Percentiles rank a stretch among this genome's conserved stretches.
phyloP scores from a whole-genome alignment of 2,329 filamentous ascomycete genomes.

The Trichophyton schoenleinii region DNA sequence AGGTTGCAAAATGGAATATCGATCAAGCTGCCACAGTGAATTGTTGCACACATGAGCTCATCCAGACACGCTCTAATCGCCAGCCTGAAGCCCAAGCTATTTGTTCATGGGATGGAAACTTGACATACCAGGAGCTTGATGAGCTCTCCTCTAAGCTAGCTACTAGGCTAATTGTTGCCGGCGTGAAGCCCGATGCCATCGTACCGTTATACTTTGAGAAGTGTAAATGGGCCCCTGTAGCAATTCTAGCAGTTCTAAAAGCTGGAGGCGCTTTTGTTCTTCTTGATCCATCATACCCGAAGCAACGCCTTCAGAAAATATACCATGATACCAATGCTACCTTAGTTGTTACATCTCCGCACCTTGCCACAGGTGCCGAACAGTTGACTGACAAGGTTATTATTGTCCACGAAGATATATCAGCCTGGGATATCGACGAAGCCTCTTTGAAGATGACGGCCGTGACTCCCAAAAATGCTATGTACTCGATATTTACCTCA shows the following conservation, averaged over 20 bases:
- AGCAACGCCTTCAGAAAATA: constrained; percentile 8
- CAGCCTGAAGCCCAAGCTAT: constrained; percentile 15
- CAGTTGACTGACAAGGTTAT: background rate
- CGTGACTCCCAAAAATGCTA: constrained; percentile 1
- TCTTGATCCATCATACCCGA: constrained; percentile 9
- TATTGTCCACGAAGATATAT: background rate
- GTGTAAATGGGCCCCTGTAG: constrained; percentile 10
- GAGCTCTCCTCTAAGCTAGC: constrained; percentile 15
- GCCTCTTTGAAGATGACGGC: background rate
- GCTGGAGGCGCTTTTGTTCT: constrained; percentile 12
- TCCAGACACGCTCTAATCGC: constrained; percentile 8
- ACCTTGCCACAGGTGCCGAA: background rate
- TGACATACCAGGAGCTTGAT: constrained; percentile 13
- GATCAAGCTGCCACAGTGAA: background rate
- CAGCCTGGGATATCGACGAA: background rate
- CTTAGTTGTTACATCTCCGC: constrained; percentile 9
- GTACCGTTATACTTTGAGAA: constrained; percentile 14
- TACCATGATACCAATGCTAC: constrained; percentile 7
- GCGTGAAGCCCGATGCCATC: constrained; percentile 7
- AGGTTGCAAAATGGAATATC: background rate
- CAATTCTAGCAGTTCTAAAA: constrained; percentile 13
- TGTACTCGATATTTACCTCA: constrained; percentile 37
- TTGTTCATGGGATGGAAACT: constrained; percentile 15
- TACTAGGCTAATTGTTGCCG: background rate
- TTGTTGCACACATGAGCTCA: constrained; percentile 14